Percentiles rank a stretch among this genome's conserved stretches.
Conservation (phyloP, 2,329 filamentous ascomycete species). For the Neonectria punicea region DNA sequence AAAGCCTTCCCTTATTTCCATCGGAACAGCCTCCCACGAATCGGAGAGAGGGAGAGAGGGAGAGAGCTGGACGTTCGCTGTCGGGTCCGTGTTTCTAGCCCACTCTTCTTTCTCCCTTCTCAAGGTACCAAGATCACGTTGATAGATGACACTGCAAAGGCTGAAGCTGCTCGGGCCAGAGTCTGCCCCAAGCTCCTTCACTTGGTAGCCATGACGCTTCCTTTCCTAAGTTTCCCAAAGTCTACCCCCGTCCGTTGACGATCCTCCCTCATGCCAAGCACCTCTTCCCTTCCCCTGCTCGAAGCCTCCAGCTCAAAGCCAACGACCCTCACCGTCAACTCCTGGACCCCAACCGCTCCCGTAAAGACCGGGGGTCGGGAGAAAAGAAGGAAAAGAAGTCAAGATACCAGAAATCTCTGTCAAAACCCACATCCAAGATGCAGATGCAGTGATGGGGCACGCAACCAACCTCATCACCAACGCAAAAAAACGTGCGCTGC, state of each 20-base stretch:
- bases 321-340: neutral
- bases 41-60: too few relatives aligned
- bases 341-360: neutral
- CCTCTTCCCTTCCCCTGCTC: neutral
- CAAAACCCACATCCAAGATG: neutral
- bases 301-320: neutral
- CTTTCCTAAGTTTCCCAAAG: neutral
- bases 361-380: neutral
- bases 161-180: slow-evolving; percentile 6
- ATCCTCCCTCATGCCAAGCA: neutral
- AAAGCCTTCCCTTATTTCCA: too few relatives aligned
- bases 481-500: slow-evolving; percentile 4
- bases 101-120: neutral
- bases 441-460: slow-evolving; percentile 6
- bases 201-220: neutral
- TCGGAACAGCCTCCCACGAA: too few relatives aligned
- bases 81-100: slow-evolving; percentile 9
- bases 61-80: slow-evolving; percentile 2
- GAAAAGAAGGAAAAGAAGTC: neutral
- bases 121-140: slow-evolving; percentile 12
- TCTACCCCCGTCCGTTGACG: neutral
- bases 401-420: neutral
- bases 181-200: slow-evolving; percentile 14
- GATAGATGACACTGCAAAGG: slow-evolving; percentile 15
- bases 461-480: slow-evolving; percentile 3